Evolutionary conservation across 1,284 basidiomycete species (phyloP), one percentile per base, ranked within the genome.

Genomic region (Moesziomyces sp.): DNA sequence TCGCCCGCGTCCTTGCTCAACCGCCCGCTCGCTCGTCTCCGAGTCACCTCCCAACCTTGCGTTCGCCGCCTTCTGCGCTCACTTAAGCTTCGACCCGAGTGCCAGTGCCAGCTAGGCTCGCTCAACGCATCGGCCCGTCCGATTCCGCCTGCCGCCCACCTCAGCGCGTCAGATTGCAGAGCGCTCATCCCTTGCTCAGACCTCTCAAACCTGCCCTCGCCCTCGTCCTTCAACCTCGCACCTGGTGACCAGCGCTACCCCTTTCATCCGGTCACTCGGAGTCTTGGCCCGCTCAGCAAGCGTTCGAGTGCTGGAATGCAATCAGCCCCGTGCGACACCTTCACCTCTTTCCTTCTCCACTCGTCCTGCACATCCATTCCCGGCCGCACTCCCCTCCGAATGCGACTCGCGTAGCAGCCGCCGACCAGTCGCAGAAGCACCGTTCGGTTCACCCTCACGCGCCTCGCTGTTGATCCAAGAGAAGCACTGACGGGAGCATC

Each of bases 401-500:
- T 40, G 38, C 38, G 14, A 40, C 38, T 18, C 38, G 18, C 38
- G 6, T 18, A 18, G 38, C 38, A 40, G 18, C 38, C 30, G n/a
- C 50, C 30, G 35, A 48, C 24, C 19, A 53, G 40, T 53, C 42
- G 61, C 50, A 47, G 56, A 26, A 46, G 50, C 35, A 44, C 44
- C 28, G 26, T 13, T 50, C 26, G 50, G 45, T 53, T 30, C 44
- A n/a, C 18, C 33, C n/a, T 50, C 43, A 52, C 42, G 38, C 14
- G 38, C 38, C 38, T 18, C 38, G 38, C 38, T 40, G 38, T 3
- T 48, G 21, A 16, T 54, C 44, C 16, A 62, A 52, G 52, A 52
- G 38, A 13, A 11, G 14, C 14, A 26, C 59, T 63, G 59, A 59
- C 62, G 63, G 59, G 55, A 63, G 56, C 59, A 69, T 42, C 66